Evolutionary conservation across 2,329 filamentous ascomycete species (phyloP).

Genomic region (Epichloe bromicola): DNA sequence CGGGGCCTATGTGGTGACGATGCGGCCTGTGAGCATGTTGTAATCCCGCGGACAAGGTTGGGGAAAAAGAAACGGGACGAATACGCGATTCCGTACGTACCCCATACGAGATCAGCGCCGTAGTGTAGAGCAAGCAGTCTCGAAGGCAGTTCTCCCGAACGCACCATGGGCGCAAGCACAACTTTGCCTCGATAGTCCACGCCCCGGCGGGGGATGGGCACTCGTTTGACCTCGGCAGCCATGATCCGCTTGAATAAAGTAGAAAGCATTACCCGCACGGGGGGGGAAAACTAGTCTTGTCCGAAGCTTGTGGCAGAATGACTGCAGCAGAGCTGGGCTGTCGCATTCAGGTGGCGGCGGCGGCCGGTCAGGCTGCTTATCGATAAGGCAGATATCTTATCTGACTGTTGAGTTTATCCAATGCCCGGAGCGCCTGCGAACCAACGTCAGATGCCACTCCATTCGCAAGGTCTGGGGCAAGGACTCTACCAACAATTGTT

Average conservation of each 20-base stretch:
- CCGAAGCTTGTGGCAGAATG: neutral
- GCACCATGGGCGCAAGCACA: conserved; percentile 94
- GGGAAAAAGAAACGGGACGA: neutral
- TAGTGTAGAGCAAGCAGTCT: conserved; percentile 83
- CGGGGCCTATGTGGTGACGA: conserved; percentile 56
- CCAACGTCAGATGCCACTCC: too few species aligned
- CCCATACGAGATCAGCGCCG: conserved; percentile 94
- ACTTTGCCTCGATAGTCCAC: conserved; percentile 91
- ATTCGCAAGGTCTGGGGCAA: too few species aligned
- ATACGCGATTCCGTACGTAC: conserved; percentile 37
- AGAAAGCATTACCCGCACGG: conserved; percentile 19
- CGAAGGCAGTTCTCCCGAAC: conserved; percentile 89
- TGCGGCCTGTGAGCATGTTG: neutral
- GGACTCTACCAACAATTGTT: too few species aligned
- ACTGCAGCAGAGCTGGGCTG: neutral
- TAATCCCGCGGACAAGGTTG: neutral
- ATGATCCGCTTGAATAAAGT: conserved; percentile 37
- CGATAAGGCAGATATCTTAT: neutral
- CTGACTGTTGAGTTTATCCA: too few species aligned
- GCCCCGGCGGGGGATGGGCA: conserved; percentile 75
- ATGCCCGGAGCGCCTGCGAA: too few species aligned
- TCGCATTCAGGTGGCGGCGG: neutral
- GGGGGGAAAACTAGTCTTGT: neutral
- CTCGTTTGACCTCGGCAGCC: conserved; percentile 47
- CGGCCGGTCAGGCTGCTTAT: neutral